phyloP scores from a whole-genome alignment of 2,329 filamentous ascomycete species.

The Fusarium dlaminii region DNA sequence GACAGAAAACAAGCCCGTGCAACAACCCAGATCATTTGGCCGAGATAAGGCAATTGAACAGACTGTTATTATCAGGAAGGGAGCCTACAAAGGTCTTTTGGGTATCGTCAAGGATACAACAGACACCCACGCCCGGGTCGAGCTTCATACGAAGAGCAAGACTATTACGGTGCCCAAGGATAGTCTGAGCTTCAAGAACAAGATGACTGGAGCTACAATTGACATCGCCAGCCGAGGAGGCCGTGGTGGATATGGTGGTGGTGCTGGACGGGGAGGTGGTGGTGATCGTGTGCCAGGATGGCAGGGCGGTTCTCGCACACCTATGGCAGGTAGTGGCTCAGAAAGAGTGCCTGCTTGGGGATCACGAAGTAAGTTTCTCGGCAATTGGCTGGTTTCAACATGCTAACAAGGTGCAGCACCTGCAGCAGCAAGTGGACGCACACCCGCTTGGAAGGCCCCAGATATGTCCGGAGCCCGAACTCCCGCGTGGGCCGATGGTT shows the following conservation, averaged over 20 bases:
- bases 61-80: conserved; percentile 87
- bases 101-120: conserved; percentile 97
- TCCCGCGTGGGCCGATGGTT: conserved; percentile 76
- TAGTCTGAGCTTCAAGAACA: conserved; percentile 86
- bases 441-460: conserved; percentile 69
- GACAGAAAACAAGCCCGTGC: conserved; percentile 57
- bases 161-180: conserved; percentile 85
- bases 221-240: conserved; percentile 69
- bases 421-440: conserved; percentile 63
- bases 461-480: conserved; percentile 69
- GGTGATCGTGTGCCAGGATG: conserved; percentile 63
- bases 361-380: conserved; percentile 67
- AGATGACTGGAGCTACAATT: conserved; percentile 79
- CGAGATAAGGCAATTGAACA: conserved; percentile 89
- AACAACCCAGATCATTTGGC: conserved; percentile 80
- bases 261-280: conserved; percentile 56
- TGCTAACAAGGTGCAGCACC: conserved; percentile 56
- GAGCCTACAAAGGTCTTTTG: conserved; percentile 89
- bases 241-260: conserved; percentile 55
- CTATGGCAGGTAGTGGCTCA: conserved; percentile 65
- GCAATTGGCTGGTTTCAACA: not conserved
- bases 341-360: conserved; percentile 84
- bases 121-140: conserved; percentile 85
- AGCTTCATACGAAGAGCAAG: conserved; percentile 95
- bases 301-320: conserved; percentile 75